Percentiles rank a stretch among this genome's conserved stretches.
phyloP scores from a whole-genome alignment of 805 yeast species.

The Kluyveromyces dobzhanskii region DNA sequence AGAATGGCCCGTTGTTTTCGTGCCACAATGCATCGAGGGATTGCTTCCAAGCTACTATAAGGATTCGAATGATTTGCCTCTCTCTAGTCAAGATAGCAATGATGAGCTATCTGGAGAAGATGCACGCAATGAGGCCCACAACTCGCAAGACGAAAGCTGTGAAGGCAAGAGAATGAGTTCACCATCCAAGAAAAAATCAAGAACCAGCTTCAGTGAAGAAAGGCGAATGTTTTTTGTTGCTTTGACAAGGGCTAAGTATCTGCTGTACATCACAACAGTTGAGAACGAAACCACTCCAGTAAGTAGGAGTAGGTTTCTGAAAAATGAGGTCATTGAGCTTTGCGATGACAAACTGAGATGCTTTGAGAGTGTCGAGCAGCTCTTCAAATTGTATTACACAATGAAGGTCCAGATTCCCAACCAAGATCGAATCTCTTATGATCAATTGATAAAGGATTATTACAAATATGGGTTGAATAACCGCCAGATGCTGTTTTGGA shows the following conservation, averaged over 20 bases:
- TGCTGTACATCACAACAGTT: conserved; percentile 37
- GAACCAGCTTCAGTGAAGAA: conserved; percentile 44
- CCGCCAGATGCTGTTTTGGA: conserved; percentile 1
- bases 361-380: background rate
- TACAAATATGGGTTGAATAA: background rate
- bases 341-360: conserved; percentile 1
- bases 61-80: conserved; percentile 33
- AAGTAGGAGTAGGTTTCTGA: conserved; percentile 4
- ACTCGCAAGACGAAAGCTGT: conserved; percentile 9
- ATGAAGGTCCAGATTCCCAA: conserved; percentile 3
- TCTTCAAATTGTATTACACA: conserved; percentile 3
- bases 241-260: conserved; percentile 65
- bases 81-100: conserved; percentile 17
- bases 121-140: conserved; percentile 9
- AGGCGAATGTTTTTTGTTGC: conserved; percentile 84
- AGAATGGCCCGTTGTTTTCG: conserved; percentile 91
- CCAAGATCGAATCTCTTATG: conserved; percentile 3
- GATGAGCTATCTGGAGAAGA: conserved; percentile 4
- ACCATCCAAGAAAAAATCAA: conserved; percentile 5
- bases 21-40: conserved; percentile 64
- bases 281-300: conserved; percentile 9
- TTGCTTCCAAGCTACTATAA: conserved; percentile 44
- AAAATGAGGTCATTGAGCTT: conserved; percentile 3
- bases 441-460: conserved; percentile 2
- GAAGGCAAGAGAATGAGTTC: conserved; percentile 9